phyloP scores from a whole-genome alignment of 306 rosid species.

The Alnus glutinosa region DNA sequence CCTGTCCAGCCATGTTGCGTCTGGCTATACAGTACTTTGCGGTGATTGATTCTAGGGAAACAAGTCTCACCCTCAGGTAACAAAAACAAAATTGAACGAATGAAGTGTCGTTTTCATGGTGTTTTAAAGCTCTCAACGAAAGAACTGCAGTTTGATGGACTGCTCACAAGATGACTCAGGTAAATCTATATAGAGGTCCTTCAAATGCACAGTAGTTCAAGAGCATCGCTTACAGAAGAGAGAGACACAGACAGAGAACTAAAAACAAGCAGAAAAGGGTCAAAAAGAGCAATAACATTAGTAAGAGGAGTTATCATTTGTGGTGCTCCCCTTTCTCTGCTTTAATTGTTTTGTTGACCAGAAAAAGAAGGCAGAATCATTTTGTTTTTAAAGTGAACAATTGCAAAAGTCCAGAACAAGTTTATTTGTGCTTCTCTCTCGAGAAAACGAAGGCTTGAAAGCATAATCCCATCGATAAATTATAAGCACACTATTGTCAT shows the following conservation, averaged over 20 bases:
- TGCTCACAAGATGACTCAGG: constrained; percentile 20
- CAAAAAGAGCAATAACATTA: constrained; percentile 26
- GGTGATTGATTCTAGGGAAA: constrained; percentile 9
- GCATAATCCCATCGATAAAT: no score
- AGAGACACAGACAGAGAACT: not conserved
- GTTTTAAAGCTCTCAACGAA: constrained; percentile 7
- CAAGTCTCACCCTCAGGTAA: constrained; percentile 36
- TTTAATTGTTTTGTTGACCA: constrained; percentile 49
- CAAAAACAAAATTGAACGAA: constrained; percentile 20
- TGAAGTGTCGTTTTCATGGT: constrained; percentile 38
- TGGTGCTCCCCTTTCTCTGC: constrained; percentile 20
- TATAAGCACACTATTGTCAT: no score
- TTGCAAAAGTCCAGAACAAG: constrained; percentile 11
- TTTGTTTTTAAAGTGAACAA: constrained; percentile 24
- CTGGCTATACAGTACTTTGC: not conserved
- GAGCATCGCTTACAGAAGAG: not conserved
- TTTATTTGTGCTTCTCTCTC: no score
- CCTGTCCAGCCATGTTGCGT: constrained; percentile 56
- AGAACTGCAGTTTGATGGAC: constrained; percentile 13
- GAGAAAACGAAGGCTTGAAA: no score
- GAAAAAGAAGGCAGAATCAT: constrained; percentile 46
- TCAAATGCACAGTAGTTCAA: not conserved
- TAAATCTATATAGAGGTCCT: constrained; percentile 7
- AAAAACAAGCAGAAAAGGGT: constrained; percentile 10
- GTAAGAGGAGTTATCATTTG: constrained; percentile 40